Evolutionary conservation across 2,329 filamentous ascomycete species (phyloP).

Genomic region (Orbilia javanica): DNA sequence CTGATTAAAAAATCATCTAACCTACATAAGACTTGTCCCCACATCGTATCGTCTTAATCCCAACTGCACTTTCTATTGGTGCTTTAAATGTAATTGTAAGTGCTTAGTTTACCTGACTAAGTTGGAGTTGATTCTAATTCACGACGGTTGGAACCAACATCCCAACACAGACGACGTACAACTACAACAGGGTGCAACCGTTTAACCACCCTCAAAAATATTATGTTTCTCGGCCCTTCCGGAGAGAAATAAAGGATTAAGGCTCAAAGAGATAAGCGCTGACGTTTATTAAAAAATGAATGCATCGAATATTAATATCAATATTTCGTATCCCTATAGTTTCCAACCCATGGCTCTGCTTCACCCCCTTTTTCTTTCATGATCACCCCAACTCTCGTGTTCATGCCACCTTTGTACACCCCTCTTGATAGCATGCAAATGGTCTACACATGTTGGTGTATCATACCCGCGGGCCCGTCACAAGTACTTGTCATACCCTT

Average conservation of each 20-base stretch:
- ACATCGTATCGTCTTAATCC: not conserved
- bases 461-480: not conserved
- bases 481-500: conserved; percentile 3
- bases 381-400: not conserved
- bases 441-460: conserved; percentile 15
- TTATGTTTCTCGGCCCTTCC: not conserved
- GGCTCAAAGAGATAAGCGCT: not conserved
- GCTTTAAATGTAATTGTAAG: too few relatives aligned
- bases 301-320: not conserved
- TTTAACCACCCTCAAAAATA: not conserved
- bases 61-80: not conserved
- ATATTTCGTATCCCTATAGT: not conserved
- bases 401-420: not conserved
- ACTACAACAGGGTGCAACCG: conserved; percentile 20
- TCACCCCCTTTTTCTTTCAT: not conserved
- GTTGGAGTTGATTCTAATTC: not conserved
- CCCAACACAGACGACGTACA: conserved; percentile 14
- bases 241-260: too few relatives aligned
- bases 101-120: too few relatives aligned
- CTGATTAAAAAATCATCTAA: not conserved
- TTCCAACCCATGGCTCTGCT: not conserved
- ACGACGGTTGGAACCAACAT: conserved; percentile 11
- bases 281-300: not conserved
- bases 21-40: not conserved
- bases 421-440: conserved; percentile 1